Evolutionary conservation across 148 eudicot species (phyloP).

Genomic region (Camellia japonica): DNA sequence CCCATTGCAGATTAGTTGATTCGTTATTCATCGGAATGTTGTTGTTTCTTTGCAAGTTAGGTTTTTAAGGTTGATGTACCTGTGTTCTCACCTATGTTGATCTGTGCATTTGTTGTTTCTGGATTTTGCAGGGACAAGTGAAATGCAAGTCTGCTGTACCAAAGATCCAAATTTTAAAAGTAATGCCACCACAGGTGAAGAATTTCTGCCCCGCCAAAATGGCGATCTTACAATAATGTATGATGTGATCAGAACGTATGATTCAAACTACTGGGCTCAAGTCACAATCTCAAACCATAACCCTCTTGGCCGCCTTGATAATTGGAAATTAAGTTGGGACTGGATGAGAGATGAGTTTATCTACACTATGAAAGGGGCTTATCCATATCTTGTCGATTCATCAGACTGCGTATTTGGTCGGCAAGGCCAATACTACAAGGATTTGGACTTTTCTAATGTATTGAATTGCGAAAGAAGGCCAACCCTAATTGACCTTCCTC

Average conservation of each 20-base stretch:
- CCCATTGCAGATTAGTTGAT: too few relatives aligned
- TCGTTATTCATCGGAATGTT: too few relatives aligned
- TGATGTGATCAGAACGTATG: slow-evolving; percentile 49
- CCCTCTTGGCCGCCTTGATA: slow-evolving; percentile 73
- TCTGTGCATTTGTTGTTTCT: neutral
- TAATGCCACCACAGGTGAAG: slow-evolving; percentile 33
- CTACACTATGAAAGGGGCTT: slow-evolving; percentile 56
- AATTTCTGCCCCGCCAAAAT: slow-evolving; percentile 52
- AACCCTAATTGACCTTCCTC: slow-evolving; percentile 62
- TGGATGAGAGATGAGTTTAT: slow-evolving; percentile 80
- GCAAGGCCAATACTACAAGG: slow-evolving; percentile 44
- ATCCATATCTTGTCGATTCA: slow-evolving; percentile 46
- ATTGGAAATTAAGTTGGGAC: slow-evolving; percentile 67
- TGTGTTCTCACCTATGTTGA: neutral
- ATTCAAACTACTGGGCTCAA: slow-evolving; percentile 56
- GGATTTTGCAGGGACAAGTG: slow-evolving; percentile 23
- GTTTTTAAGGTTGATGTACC: neutral
- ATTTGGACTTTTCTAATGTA: slow-evolving; percentile 56
- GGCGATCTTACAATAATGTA: slow-evolving; percentile 80
- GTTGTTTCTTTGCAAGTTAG: slow-evolving; percentile 3
- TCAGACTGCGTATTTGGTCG: slow-evolving; percentile 49
- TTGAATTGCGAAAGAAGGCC: slow-evolving; percentile 60
- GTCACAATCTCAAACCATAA: slow-evolving; percentile 63
- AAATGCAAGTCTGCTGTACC: slow-evolving; percentile 49
- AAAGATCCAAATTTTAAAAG: slow-evolving; percentile 41